Base-by-base conservation (phyloP, 78 protist species). In the Tieghemostelium lacteum region DNA sequence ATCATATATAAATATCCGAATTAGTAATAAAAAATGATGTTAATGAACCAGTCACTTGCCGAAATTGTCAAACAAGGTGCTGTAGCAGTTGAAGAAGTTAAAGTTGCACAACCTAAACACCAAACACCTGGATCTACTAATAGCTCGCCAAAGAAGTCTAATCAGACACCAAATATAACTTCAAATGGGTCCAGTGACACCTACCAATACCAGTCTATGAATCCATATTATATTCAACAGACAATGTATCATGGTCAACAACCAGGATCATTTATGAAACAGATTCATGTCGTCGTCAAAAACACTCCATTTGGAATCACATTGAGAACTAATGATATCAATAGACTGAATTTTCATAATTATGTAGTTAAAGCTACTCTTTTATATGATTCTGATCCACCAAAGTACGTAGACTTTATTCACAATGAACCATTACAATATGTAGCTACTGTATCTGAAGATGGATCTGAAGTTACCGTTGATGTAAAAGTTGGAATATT, bases 241-340 rank as follows among this genome's bases (percentile, higher is more conserved):
- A 52, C 50, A 12, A 22, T 71, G 16, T 60, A 54, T 24, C 72
- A 67, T 42, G 40, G 26, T 8, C 76, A 80, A 55, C 73, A 80
- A 52, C 88, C 57, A 55, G 28, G 39, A 6, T 50, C 28, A n/a
- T 40, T 80, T 33, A 67, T 67, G 10, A 87, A 87, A 64, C 85
- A 75, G 24, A 72, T 87, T 19, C 93, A 87, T 49, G 93, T 87
- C n/a, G 86, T 87, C 0, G 93, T 87, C 17, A 87, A 87, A 45
- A 76, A 76, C 14, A 75, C 93, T 24, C 93, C 93, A 20, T 87
- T 87, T 34, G 76, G 57, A 0, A 57, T 80, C 2, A 55, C 77
- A 24, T 29, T 80, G 37, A 64, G 40, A 55, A 37, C 77, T 1
- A 80, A 80, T 19, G 88, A 80, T 67, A 60, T 55, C 19, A 24